Conservation (phyloP, 306 rosid genomes). For the Corylus avellana region DNA sequence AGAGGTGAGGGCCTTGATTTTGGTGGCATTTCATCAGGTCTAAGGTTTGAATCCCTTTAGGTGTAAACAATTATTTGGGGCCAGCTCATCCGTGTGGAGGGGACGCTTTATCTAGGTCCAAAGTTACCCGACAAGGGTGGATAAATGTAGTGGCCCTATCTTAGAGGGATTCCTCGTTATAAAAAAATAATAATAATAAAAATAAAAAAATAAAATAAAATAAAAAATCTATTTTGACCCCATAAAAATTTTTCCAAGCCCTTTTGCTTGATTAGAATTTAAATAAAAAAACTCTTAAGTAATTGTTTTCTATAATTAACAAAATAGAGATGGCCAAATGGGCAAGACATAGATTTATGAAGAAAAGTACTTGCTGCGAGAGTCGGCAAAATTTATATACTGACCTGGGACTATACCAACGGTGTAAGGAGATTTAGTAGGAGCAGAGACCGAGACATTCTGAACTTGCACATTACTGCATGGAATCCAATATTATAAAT, state of each 20-base stretch:
- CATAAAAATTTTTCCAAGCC: not conserved
- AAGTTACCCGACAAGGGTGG: no score
- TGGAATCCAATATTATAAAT: slow-evolving; percentile 25
- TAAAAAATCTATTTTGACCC: not conserved
- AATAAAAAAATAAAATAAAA: no score
- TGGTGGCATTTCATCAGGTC: no score
- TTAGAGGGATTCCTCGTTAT: no score
- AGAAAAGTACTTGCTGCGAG: not conserved
- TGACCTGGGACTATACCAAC: slow-evolving; percentile 92
- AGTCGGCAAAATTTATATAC: slow-evolving; percentile 25
- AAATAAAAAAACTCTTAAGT: not conserved
- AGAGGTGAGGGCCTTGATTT: no score
- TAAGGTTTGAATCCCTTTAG: no score
- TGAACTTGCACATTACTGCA: slow-evolving; percentile 85
- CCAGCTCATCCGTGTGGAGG: no score
- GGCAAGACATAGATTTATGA: not conserved
- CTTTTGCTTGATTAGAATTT: not conserved
- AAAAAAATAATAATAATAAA: no score
- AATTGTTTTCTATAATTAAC: not conserved
- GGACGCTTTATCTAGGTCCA: no score
- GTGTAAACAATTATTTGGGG: no score
- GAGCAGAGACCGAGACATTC: slow-evolving; percentile 73
- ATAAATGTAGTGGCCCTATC: no score
- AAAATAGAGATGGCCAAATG: not conserved
- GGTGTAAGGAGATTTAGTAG: slow-evolving; percentile 80